Percentiles rank a stretch among this genome's conserved stretches.
Evolutionary conservation across 2,329 filamentous ascomycete species (phyloP).

Genomic region (Colletotrichum trifolii): DNA sequence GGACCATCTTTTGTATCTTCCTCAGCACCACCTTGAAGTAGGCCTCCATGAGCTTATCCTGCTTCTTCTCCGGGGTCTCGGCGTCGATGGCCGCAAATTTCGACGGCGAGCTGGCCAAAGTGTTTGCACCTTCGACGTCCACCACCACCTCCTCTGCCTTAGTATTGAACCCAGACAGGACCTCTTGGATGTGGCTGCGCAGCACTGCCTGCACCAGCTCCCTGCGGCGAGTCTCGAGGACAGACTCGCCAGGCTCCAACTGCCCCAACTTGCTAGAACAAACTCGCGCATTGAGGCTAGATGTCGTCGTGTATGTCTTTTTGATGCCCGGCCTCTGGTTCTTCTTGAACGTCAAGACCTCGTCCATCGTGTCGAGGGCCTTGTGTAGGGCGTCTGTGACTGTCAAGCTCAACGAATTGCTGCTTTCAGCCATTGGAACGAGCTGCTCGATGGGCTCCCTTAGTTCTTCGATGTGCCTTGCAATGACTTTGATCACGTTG

Average conservation of each 20-base stretch:
- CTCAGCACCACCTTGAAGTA: conserved; percentile 60
- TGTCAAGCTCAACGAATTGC: conserved; percentile 45
- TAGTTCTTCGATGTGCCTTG: conserved; percentile 41
- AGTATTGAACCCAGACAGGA: conserved; percentile 58
- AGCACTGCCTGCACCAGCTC: conserved; percentile 58
- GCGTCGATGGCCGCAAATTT: conserved; percentile 59
- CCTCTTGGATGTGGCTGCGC: conserved; percentile 61
- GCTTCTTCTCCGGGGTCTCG: conserved; percentile 59
- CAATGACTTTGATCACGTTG: conserved; percentile 38
- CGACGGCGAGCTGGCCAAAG: conserved; percentile 16
- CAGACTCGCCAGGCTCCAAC: conserved; percentile 22
- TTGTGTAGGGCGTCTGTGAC: conserved; percentile 53
- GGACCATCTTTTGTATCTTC: conserved; percentile 44
- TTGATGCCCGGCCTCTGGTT: conserved; percentile 31
- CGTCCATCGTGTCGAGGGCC: conserved; percentile 55
- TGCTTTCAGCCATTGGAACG: conserved; percentile 21
- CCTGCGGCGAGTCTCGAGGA: conserved; percentile 41
- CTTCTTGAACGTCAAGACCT: conserved; percentile 51
- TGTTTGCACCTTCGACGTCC: conserved; percentile 13
- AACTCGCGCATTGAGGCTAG: neutral
- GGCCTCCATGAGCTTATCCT: conserved; percentile 61
- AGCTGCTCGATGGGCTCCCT: conserved; percentile 9
- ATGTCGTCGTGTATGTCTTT: conserved; percentile 13
- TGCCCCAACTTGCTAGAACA: neutral
- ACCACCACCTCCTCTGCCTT: conserved; percentile 11